Base-by-base conservation (phyloP, 139 green algal genomes). In the Axilococcus clingmanii region DNA sequence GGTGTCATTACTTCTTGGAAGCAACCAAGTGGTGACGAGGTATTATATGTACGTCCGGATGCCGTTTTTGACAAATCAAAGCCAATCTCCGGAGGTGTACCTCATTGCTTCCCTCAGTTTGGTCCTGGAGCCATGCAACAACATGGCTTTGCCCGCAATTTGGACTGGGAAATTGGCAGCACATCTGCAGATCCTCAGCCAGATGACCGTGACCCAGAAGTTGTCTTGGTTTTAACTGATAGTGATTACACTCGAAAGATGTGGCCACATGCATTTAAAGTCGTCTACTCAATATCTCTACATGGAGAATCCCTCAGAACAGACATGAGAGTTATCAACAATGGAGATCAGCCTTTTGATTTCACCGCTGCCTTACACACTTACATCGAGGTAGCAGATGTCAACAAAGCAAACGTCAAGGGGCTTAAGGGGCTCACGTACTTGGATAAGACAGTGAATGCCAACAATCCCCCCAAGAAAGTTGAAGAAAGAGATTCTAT, bases 61-160 rank as follows among this genome's bases (percentile, higher is more conserved):
- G 89, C 91, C 25, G 77, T 88, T 34, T 97, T 96, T 52, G 88
- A 95, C 66, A 89, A 86, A 49, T 74, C 58, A 28, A 95, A 96
- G 74, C 84, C 86, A 41, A 93, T 93, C 60, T 81, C 60, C 20
- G 87, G 87, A 17, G 91, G 91, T 47, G 81, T 97, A 28, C 91
- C 91, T 3, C 80, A 90, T 59, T 99, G 91, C 84, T 99, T 99
- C 67, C 91, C 91, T 11, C 84, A 95, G 74, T 97, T 97, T 67
- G 89, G 90, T 7, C 91, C 91, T 3, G 83, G 86, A 24, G 55
- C 61, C 9, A 89, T 97, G 67, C 81, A 92, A 65, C 86, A 95
- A 72, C 91, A 98, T 68, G 91, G 91, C 23, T 99, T 99, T 77
- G 91, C 91, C 0, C 81, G 91, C 57, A 95, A 97, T 75, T 41